Evolutionary conservation across 2,329 filamentous ascomycete species (phyloP).

Genomic region (Cordyceps tenuipes): DNA sequence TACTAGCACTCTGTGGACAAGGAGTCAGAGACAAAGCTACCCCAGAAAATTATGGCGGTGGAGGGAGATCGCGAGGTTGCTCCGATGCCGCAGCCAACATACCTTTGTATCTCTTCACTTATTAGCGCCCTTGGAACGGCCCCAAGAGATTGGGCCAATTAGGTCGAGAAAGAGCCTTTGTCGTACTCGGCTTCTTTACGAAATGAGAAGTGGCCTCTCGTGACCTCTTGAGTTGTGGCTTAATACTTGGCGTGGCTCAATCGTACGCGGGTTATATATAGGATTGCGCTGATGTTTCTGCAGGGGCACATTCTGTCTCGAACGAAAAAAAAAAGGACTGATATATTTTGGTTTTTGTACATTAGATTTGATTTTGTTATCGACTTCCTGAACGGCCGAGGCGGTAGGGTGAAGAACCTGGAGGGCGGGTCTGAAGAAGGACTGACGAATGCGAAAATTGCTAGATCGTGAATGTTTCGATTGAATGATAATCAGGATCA

Average conservation of each 20-base stretch:
- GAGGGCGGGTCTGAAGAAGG: too few species aligned
- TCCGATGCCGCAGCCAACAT: neutral
- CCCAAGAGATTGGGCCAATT: neutral
- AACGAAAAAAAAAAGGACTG: too few species aligned
- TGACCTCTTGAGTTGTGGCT: neutral
- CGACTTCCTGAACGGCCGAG: too few species aligned
- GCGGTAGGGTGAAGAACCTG: too few species aligned
- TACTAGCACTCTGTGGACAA: neutral
- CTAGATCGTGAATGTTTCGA: too few species aligned
- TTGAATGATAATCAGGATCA: too few species aligned
- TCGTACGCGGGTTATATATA: neutral
- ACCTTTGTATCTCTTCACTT: neutral
- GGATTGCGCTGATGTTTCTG: too few species aligned
- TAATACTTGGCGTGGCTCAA: too few species aligned
- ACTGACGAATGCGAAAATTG: too few species aligned
- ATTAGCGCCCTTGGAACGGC: neutral
- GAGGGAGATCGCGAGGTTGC: neutral
- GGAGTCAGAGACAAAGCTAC: neutral
- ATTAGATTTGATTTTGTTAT: too few species aligned
- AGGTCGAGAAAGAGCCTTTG: neutral
- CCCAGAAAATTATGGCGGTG: neutral
- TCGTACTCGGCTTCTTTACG: neutral
- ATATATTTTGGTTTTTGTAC: too few species aligned
- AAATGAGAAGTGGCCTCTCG: neutral
- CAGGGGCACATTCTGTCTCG: too few species aligned